A percentile compares a stretch with the other conserved stretches of the same genome.
phyloP scores from a whole-genome alignment of 352 stramenopile species.

The Phytophthora sojae region DNA sequence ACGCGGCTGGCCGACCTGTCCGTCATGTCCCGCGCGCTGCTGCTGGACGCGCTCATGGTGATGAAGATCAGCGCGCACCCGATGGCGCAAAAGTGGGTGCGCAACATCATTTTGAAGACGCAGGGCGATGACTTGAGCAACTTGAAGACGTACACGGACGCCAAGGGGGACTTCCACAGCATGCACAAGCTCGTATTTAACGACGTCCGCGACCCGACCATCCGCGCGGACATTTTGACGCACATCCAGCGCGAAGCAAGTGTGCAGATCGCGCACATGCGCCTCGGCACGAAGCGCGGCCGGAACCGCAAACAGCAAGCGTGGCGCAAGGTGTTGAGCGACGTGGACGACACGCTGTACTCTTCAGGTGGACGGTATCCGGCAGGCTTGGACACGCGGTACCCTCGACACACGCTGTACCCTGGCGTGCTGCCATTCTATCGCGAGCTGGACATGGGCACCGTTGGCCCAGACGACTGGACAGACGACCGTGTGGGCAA shows the following conservation, averaged over 20 bases:
- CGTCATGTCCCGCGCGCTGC: slow-evolving; percentile 90
- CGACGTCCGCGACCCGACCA: slow-evolving; percentile 89
- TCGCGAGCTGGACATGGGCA: slow-evolving; percentile 97
- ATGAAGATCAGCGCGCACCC: slow-evolving; percentile 97
- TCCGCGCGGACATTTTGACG: slow-evolving; percentile 95
- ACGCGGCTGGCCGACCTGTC: slow-evolving; percentile 94
- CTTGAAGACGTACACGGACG: slow-evolving; percentile 97
- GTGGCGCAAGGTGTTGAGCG: slow-evolving; percentile 98
- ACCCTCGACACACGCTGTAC: slow-evolving; percentile 94
- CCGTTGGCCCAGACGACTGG: slow-evolving; percentile 89
- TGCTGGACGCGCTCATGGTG: slow-evolving; percentile 97
- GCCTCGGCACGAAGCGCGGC: slow-evolving; percentile 87
- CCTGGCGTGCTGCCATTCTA: slow-evolving; percentile 98
- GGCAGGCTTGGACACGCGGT: slow-evolving; percentile 94
- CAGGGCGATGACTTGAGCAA: slow-evolving; percentile 96
- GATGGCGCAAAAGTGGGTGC: slow-evolving; percentile 95
- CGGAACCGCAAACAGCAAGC: slow-evolving; percentile 83
- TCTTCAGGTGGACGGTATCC: slow-evolving; percentile 96
- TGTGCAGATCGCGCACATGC: slow-evolving; percentile 95
- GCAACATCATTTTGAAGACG: slow-evolving; percentile 97
- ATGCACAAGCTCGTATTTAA: slow-evolving; percentile 99
- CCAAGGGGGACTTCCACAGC: slow-evolving; percentile 96
- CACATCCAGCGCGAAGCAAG: slow-evolving; percentile 96
- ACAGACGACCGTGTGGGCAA: slow-evolving; percentile 93
- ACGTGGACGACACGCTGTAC: slow-evolving; percentile 98